Base-by-base conservation (phyloP, 2,329 filamentous ascomycete genomes). In the Ascochyta viciae-villosae region DNA sequence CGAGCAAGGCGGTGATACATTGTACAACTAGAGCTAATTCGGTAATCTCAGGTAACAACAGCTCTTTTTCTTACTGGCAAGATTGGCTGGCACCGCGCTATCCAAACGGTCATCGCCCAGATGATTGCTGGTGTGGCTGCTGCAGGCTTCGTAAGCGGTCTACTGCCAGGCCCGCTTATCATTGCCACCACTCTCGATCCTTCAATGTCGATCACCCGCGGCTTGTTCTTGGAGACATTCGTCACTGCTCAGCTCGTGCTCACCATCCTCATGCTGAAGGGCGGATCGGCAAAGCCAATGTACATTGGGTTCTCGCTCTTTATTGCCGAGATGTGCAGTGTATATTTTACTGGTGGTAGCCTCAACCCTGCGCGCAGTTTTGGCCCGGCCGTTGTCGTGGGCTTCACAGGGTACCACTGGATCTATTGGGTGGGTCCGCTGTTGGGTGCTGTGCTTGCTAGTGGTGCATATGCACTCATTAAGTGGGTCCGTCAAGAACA, bases 281-380 rank as follows among this genome's bases (percentile, higher is more conserved):
- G 85, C 8, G 60, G 65, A 22, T 44, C 57, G 13, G 86, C 90
- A 67, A 91, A 91, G 76, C 89, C 89, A 0, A 77, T 91, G 13
- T 88, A 86, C 10, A 90, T 92, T 63, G 90, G 89, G 1, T 74
- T 90, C 10, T 81, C 88, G 0, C 81, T 92, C 54, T 91, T 92
- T 73, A 81, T 90, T 46, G 76, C 78, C 0, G 78, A 85, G 57
- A 64, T 85, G 35, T 75, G 76, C 27, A 80, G 81, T 74, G 78
- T 80, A 2, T 78, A 69, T 66, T 80, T 74, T 55, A 80, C 78
- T 1, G 77, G 78, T 29, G 77, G 78, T n/a, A 77, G 74, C 10
- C 68, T 81, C 31, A 81, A 81, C 55, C 79, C 79, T 16, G 77
- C 79, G 3, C 73, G 79, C 42, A 78, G 76, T 24, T 79, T 81